Evolutionary conservation across 495 filamentous ascomycete genomes (phyloP), one percentile per base, ranked within the genome.

Genomic region (Tuber umbilicatum): DNA sequence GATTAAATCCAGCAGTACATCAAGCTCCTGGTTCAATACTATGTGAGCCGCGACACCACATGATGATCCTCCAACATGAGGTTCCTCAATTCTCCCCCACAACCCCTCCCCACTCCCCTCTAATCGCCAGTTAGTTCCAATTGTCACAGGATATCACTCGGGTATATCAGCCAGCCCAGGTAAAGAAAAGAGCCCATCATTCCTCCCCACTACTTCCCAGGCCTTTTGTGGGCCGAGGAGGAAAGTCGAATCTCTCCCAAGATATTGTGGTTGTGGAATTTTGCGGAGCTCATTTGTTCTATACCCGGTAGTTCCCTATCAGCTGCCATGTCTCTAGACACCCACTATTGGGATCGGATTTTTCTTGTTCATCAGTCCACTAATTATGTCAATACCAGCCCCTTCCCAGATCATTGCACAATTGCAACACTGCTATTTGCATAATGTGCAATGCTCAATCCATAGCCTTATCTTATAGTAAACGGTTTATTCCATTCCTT

Each of bases 331-430:
- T 31, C 55, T 64, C 55, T 35, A 6, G 55, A 64, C 55, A 35
- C 27, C 31, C 55, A 64, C 27, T 64, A 31, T 35, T 64, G 55
- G 55, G 55, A 64, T 64, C 55, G 55, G 27, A 64, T 35, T 64
- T 64, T 64, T 27, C 55, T 64, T 64, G 55, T 64, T 64, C 55
- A 64, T 64, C 55, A 64, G 55, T 64, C 55, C 55, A 64, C 12
- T 10, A 17, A 64, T 3, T 10, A 17, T 31, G 27, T 35, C 55
- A 31, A 35, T 64, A 35, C 10, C 55, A 64, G 35, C 27, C 55
- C 55, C 55, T 64, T 27, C 5, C 27, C 55, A 35, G 19, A 35
- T 35, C 55, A 64, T 64, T 64, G n/a, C 55, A 64, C 27, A 64
- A 35, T 64, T 35, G 27, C 27, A 64, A 64, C 55, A 35, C 19